These are phyloP conservation scores for Hirschfeldia incana DNA, from an alignment of 345 rosid species.

Conservation along the genomic window DNA sequence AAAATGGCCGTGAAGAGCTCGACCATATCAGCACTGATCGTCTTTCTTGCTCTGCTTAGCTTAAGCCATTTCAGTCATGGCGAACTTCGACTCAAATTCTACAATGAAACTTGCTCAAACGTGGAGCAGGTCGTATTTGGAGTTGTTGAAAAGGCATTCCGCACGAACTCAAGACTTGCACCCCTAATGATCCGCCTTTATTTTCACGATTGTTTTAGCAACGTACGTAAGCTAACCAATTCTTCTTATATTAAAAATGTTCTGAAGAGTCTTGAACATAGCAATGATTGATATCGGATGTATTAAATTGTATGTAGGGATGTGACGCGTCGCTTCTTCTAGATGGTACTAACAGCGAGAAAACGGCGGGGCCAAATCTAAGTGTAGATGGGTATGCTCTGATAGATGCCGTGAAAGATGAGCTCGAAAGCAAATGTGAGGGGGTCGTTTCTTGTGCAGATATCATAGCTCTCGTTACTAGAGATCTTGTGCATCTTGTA, in stretches of 20 bases:
- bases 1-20: slow-evolving; percentile 26
- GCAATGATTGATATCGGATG: not conserved
- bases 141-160: slow-evolving; percentile 8
- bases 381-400: slow-evolving; percentile 53
- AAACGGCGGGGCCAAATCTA: slow-evolving; percentile 47
- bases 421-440: slow-evolving; percentile 41
- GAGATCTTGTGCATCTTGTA: slow-evolving; percentile 61
- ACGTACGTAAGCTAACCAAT: slow-evolving; percentile 44
- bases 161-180: slow-evolving; percentile 26
- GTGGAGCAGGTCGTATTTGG: slow-evolving; percentile 45
- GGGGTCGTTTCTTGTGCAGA: slow-evolving; percentile 60
- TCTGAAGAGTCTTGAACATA: not conserved
- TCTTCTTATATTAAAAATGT: slow-evolving; percentile 37
- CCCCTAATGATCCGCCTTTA: slow-evolving; percentile 55
- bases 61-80: slow-evolving; percentile 43
- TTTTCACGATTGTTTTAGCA: slow-evolving; percentile 54
- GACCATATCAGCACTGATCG: slow-evolving; percentile 29
- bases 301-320: slow-evolving; percentile 41
- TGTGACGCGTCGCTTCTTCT: slow-evolving; percentile 65
- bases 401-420: slow-evolving; percentile 49
- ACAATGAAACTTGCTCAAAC: slow-evolving; percentile 36
- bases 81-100: slow-evolving; percentile 38
- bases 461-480: slow-evolving; percentile 52
- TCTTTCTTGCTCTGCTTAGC: slow-evolving; percentile 39
- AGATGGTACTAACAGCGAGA: slow-evolving; percentile 46